Evolutionary conservation across 495 filamentous ascomycete genomes (phyloP).

Genomic region (Aspergillus sclerotiicarbonarius): DNA sequence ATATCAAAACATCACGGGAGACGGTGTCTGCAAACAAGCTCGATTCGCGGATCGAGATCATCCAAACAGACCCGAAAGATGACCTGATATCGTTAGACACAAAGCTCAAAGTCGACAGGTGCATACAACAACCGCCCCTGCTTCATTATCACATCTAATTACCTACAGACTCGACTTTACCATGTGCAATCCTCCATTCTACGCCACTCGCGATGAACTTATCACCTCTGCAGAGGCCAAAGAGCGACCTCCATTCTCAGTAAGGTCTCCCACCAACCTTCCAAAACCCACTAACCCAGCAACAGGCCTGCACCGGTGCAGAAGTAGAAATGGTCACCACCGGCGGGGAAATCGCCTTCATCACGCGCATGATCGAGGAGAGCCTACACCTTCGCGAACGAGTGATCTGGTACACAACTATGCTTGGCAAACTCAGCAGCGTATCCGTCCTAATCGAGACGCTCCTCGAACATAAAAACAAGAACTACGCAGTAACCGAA

Average conservation of each 20-base stretch:
- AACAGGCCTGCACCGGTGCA: slow-evolving; percentile 71
- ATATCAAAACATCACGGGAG: slow-evolving; percentile 57
- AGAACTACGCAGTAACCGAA: slow-evolving; percentile 80
- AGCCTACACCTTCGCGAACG: slow-evolving; percentile 57
- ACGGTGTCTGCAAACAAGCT: slow-evolving; percentile 67
- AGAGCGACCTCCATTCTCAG: slow-evolving; percentile 62
- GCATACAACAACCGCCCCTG: slow-evolving; percentile 7
- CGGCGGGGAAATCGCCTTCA: slow-evolving; percentile 83
- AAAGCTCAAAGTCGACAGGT: slow-evolving; percentile 51
- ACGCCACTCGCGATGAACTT: slow-evolving; percentile 69
- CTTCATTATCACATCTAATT: neutral
- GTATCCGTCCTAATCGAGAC: slow-evolving; percentile 60
- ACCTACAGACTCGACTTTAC: slow-evolving; percentile 73
- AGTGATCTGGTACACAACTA: slow-evolving; percentile 85
- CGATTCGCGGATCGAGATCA: slow-evolving; percentile 60
- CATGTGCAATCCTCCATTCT: slow-evolving; percentile 97
- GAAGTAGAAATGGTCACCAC: slow-evolving; percentile 81
- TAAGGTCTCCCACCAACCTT: slow-evolving; percentile 20
- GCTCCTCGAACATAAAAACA: slow-evolving; percentile 56
- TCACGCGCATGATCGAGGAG: slow-evolving; percentile 71
- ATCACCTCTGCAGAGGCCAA: slow-evolving; percentile 62
- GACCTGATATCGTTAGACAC: slow-evolving; percentile 55
- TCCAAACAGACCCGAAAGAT: slow-evolving; percentile 50
- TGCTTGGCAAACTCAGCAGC: slow-evolving; percentile 83
- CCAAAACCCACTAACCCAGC: slow-evolving; percentile 1